A percentile compares a stretch with the other conserved stretches of the same genome.
Conservation (phyloP, 495 filamentous ascomycete genomes). For the Penicillium malachiteum region DNA sequence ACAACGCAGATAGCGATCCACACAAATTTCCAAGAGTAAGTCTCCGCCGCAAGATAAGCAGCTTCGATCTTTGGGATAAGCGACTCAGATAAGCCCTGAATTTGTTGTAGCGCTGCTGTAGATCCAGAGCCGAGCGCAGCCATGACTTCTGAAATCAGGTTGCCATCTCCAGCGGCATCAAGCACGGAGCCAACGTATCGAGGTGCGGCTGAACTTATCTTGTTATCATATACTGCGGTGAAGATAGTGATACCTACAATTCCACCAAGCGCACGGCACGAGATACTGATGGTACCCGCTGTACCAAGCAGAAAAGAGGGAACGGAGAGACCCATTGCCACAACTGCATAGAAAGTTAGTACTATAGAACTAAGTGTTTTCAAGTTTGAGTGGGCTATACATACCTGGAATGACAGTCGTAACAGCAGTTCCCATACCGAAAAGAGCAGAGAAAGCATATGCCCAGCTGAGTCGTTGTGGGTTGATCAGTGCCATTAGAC, state of each 20-base stretch:
- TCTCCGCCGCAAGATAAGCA: neutral
- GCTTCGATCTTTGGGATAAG: neutral
- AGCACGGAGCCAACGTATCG: neutral
- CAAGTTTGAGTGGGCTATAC: neutral
- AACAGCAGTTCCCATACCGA: neutral
- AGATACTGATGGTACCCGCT: neutral
- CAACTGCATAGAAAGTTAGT: neutral
- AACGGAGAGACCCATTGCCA: neutral
- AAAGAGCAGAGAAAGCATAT: neutral
- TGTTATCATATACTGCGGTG: neutral
- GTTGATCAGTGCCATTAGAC: neutral
- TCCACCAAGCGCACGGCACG: neutral
- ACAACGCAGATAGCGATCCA: neutral
- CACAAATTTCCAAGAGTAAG: neutral
- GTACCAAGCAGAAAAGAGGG: neutral
- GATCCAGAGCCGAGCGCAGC: neutral
- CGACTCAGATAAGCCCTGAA: neutral
- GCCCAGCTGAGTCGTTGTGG: neutral
- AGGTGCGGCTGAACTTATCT: neutral
- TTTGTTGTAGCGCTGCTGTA: neutral
- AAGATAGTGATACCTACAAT: neutral
- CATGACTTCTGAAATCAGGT: neutral
- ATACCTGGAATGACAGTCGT: neutral
- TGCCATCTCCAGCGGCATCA: neutral
- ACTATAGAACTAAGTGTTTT: neutral